phyloP scores from a whole-genome alignment of 2,329 filamentous ascomycete species.

The Aspergillus sergii region DNA sequence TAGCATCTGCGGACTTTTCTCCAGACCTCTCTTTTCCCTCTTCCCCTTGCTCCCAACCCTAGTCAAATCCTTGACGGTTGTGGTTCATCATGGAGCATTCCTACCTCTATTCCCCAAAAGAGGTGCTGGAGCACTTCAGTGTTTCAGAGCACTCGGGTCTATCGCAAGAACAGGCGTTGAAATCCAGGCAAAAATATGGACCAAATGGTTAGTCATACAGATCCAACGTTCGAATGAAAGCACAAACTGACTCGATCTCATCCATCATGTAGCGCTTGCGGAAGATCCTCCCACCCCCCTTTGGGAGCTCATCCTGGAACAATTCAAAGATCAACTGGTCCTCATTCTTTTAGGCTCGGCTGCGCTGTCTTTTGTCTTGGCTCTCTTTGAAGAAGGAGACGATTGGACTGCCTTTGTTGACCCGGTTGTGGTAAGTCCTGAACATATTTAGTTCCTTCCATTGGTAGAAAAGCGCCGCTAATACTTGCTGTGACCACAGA shows the following conservation, averaged over 20 bases:
- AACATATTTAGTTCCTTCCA: neutral
- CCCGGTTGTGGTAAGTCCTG: constrained; percentile 75
- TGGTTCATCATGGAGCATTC: constrained; percentile 54
- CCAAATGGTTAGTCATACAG: constrained; percentile 52
- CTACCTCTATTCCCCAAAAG: constrained; percentile 51
- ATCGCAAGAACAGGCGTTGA: constrained; percentile 51
- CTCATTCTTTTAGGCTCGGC: constrained; percentile 92
- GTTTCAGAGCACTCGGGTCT: constrained; percentile 56
- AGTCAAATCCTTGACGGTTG: constrained; percentile 5
- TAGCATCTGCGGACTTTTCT: constrained; percentile 5
- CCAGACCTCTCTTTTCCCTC: constrained; percentile 11
- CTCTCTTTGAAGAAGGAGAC: constrained; percentile 88
- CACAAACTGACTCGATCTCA: neutral
- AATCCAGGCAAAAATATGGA: constrained; percentile 53
- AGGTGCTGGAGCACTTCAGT: constrained; percentile 56
- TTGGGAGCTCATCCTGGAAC: constrained; percentile 95
- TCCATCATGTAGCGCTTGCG: constrained; percentile 59
- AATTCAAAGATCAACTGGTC: constrained; percentile 98
- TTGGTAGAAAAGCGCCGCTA: constrained; percentile 17
- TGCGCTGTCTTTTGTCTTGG: constrained; percentile 88
- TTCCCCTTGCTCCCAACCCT: constrained; percentile 13
- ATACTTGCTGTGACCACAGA: constrained; percentile 55
- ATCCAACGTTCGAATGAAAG: neutral
- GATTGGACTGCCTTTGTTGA: constrained; percentile 98
- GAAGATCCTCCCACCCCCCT: constrained; percentile 95